Evolutionary conservation across 768 basidiomycete species (phyloP), one percentile per base, ranked within the genome.

Genomic region (Galerina marginata): DNA sequence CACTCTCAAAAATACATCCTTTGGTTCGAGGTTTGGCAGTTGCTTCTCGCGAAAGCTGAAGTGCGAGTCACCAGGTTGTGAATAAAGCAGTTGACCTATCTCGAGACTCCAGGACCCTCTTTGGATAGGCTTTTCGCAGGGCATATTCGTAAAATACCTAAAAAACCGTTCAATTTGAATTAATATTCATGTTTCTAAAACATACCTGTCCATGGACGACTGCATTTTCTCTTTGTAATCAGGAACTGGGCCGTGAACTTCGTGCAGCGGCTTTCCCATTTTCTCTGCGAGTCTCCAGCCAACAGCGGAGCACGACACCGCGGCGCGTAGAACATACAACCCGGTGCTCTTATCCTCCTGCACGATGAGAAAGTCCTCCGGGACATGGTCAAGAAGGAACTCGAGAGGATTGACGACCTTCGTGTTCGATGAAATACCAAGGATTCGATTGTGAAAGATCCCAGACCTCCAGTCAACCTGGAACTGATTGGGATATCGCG

Each of bases 401-500:
- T 71, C 42, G 29, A 84, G 67, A 1, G 83, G 81, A 33, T 78
- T 64, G 3, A 74, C 51, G 1, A 58, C 65, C 11, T 49, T 63
- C 6, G 69, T 72, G 52, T 80, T 67, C 20, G 67, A 69, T 9
- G 58, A 52, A 7, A 72, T 66, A 20, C 65, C 72, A 16, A 85
- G 74, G 39, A 85, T 83, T 7, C 66, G 65, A 61, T 84, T 85
- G 3, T 70, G 64, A 59, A 85, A 83, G 2, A 74, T 37, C 3
- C 74, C 75, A 5, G 75, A 74, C 54, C 62, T 59, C 20, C 60
- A 29, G 45, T 81, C 65, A 33, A 79, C 74, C 7, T 70, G 63
- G 65, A 88, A 87, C 29, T 82, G 80, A 7, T 77, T 77, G 9
- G 86, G 85, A 64, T 86, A 87, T n/a, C 85, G 77, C 29, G 74